A percentile compares a stretch with the other conserved stretches of the same genome.
Conservation (phyloP, 2,329 filamentous ascomycete genomes). For the Trichophyton simii region DNA sequence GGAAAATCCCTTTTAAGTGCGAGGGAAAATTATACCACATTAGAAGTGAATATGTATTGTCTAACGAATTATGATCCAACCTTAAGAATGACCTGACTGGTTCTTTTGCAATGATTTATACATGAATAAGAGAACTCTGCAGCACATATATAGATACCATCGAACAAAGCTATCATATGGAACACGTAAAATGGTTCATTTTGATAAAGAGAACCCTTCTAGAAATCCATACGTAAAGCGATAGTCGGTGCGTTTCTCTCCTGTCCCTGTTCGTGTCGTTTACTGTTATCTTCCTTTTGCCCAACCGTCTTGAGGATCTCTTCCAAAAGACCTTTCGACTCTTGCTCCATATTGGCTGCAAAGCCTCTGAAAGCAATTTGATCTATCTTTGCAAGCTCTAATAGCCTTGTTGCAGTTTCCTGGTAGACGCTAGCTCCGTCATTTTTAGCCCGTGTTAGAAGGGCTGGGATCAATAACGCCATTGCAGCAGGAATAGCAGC, state of each 20-base stretch:
- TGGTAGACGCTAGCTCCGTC: constrained; percentile 48
- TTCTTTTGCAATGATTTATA: neutral
- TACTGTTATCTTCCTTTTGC: constrained; percentile 32
- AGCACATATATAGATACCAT: no score
- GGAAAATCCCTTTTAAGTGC: no score
- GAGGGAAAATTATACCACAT: neutral
- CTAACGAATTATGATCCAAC: neutral
- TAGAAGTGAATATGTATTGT: neutral
- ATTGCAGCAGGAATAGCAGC: constrained; percentile 41
- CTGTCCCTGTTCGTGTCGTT: constrained; percentile 36
- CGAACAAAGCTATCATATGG: no score
- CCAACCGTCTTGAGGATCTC: constrained; percentile 57
- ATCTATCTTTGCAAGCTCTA: constrained; percentile 70
- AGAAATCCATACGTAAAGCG: constrained; percentile 92
- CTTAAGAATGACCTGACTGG: neutral
- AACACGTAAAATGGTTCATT: neutral
- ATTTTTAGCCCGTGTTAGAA: constrained; percentile 58
- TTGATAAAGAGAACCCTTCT: neutral
- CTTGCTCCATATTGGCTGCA: constrained; percentile 56
- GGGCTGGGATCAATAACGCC: constrained; percentile 61
- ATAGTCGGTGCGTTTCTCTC: constrained; percentile 58
- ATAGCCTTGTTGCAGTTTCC: constrained; percentile 62
- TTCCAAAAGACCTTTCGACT: constrained; percentile 66
- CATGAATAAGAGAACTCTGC: neutral
- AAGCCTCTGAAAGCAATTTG: constrained; percentile 60